Percentiles rank a stretch among this genome's conserved stretches.
Conservation (phyloP, 2,329 filamentous ascomycete genomes). For the Ophiosphaerella korrae region DNA sequence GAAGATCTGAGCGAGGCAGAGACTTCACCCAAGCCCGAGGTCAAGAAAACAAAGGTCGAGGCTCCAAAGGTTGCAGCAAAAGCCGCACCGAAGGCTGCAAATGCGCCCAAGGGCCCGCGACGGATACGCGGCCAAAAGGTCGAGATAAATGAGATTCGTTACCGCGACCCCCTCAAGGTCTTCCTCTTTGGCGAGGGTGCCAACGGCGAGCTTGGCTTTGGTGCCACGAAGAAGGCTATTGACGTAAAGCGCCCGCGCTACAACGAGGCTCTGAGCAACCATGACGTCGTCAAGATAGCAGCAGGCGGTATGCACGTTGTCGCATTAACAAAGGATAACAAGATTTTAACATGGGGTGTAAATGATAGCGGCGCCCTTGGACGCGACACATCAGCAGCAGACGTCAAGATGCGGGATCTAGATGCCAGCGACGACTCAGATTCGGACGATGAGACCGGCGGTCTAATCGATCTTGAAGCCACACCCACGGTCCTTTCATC, state of each 20-base stretch:
- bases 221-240: constrained; percentile 66
- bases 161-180: constrained; percentile 67
- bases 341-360: constrained; percentile 84
- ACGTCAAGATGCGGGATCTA: constrained; percentile 64
- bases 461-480: constrained; percentile 73
- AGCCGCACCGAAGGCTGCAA: constrained; percentile 8
- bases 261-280: constrained; percentile 64
- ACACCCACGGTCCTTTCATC: constrained; percentile 65
- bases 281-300: constrained; percentile 75
- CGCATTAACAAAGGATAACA: constrained; percentile 78
- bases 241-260: constrained; percentile 77
- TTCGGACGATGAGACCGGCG: constrained; percentile 62
- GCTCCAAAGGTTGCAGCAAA: constrained; percentile 19
- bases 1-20: constrained; percentile 30
- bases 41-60: constrained; percentile 32
- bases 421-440: constrained; percentile 55
- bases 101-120: constrained; percentile 33
- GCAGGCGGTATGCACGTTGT: constrained; percentile 83
- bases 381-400: constrained; percentile 68
- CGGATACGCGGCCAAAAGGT: constrained; percentile 40
- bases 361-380: constrained; percentile 85
- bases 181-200: constrained; percentile 82
- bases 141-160: constrained; percentile 67
- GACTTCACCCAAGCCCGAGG: constrained; percentile 23
- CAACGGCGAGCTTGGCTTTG: constrained; percentile 82